These are phyloP conservation scores for Ploettnerulaceae sp. DNA, from an alignment of 2,329 filamentous ascomycete species.

Conservation along the genomic window DNA sequence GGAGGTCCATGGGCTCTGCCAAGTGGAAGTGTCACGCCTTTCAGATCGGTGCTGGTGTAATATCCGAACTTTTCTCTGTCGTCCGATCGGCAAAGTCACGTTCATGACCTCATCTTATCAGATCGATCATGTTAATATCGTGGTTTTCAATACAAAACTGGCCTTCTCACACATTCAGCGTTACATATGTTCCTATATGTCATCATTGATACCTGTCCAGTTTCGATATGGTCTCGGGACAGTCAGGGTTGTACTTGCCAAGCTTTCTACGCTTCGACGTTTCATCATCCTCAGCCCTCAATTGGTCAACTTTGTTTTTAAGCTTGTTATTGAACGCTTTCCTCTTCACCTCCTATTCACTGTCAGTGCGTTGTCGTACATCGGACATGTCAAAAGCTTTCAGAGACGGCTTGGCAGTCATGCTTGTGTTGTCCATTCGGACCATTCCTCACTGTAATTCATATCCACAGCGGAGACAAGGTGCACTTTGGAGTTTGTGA, in stretches of 20 bases:
- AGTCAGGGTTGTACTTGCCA: constrained; percentile 20
- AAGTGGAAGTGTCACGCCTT: not conserved
- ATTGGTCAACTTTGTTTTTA: constrained; percentile 25
- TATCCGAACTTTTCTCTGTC: not conserved
- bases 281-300: constrained; percentile 8
- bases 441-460: not conserved
- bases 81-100: not conserved
- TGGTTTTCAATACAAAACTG: constrained; percentile 12
- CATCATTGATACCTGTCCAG: constrained; percentile 25
- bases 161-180: constrained; percentile 20
- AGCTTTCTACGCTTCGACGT: constrained; percentile 16
- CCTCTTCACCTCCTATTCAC: constrained; percentile 11
- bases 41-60: not conserved
- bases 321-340: constrained; percentile 18
- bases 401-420: constrained; percentile 15
- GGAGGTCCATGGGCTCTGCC: not conserved
- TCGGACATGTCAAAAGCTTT: constrained; percentile 22
- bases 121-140: constrained; percentile 12
- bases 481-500: constrained; percentile 3
- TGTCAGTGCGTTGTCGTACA: constrained; percentile 20
- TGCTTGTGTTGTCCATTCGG: constrained; percentile 15
- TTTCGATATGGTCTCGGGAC: constrained; percentile 27
- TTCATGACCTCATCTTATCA: constrained; percentile 12
- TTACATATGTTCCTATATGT: constrained; percentile 19
- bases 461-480: not conserved